Base-by-base conservation (phyloP, 345 rosid genomes). In the Ailanthus altissimus region DNA sequence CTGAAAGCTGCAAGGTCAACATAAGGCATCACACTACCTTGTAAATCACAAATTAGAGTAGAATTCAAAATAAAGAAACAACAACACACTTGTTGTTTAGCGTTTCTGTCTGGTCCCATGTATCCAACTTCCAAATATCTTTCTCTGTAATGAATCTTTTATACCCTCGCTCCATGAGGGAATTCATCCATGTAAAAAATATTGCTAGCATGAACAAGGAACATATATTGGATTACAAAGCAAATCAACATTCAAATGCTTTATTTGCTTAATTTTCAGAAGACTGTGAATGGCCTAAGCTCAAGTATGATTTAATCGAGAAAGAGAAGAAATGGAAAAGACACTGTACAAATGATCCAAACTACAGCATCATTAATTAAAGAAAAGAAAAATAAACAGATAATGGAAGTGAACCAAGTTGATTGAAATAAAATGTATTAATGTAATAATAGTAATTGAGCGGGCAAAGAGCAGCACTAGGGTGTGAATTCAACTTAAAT, bases 71-170 rank as follows among this genome's bases (percentile, higher is more conserved):
- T 11, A 61, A 60, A 56, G 72, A 73, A 77, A 72, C 12, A 73
- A 49, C 56, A 25, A 79, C 81, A 75, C 45, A 96, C 99, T 78
- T 87, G 57, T 69, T 84, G 78, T 89, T 89, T 75, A 93, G 86
- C 8, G 95, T 93, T 85, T 91, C 97, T 51, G 99, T 90, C 66
- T 64, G 90, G 88, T 96, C 99, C 99, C 98, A 93, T 42, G 88
- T 79, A 80, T 93, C 99, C 70, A 96, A 83, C 81, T 91, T 89
- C 99, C 99, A 93, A 43, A 96, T 83, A 79, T 96, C 99, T 86
- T 88, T 96, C 83, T 94, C 98, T 0, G 97, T 93, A 75, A 96
- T 87, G 80, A 97, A 97, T 79, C 91, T 87, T 83, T 87, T 88
- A 36, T 93, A 96, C 57, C 99, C 99, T 79, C 77, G 84, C 91